Conservation (phyloP, 768 basidiomycete species). For the Rhizopogon vulgaris region DNA sequence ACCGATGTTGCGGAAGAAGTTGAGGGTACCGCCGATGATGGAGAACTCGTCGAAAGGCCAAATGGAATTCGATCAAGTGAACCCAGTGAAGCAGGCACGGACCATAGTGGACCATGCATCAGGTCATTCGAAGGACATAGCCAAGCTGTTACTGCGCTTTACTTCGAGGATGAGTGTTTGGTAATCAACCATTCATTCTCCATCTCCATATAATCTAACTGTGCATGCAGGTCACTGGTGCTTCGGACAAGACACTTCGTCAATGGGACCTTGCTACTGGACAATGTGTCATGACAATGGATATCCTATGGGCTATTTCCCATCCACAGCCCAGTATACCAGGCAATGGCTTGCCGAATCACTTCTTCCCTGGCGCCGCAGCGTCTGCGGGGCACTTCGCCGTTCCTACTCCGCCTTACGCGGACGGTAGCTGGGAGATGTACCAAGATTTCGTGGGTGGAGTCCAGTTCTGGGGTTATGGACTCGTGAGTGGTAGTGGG, state of each 20-base stretch:
- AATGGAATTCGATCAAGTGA: constrained; percentile 36
- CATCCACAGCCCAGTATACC: constrained; percentile 58
- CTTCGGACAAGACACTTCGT: constrained; percentile 95
- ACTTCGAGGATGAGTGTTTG: constrained; percentile 92
- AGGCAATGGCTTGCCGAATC: constrained; percentile 34
- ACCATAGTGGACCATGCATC: constrained; percentile 48
- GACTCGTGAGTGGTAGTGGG: constrained; percentile 92
- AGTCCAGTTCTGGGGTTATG: constrained; percentile 98
- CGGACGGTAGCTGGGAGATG: constrained; percentile 90
- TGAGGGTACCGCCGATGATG: constrained; percentile 30
- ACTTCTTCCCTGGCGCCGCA: constrained; percentile 45
- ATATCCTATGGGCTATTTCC: constrained; percentile 98
- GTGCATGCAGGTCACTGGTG: constrained; percentile 80
- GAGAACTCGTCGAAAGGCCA: constrained; percentile 31
- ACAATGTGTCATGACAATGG: constrained; percentile 99
- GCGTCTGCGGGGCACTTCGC: constrained; percentile 63
- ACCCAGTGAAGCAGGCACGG: constrained; percentile 35
- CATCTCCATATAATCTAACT: constrained; percentile 9
- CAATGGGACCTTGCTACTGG: constrained; percentile 98
- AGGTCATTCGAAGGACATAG: constrained; percentile 85
- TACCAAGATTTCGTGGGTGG: constrained; percentile 97
- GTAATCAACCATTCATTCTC: constrained; percentile 34
- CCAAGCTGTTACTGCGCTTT: constrained; percentile 87
- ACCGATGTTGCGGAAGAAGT: constrained; percentile 64
- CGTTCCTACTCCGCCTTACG: constrained; percentile 79